These are phyloP conservation scores for Annulohypoxylon moriforme DNA, from an alignment of 495 filamentous ascomycete genomes.

Conservation along the genomic window DNA sequence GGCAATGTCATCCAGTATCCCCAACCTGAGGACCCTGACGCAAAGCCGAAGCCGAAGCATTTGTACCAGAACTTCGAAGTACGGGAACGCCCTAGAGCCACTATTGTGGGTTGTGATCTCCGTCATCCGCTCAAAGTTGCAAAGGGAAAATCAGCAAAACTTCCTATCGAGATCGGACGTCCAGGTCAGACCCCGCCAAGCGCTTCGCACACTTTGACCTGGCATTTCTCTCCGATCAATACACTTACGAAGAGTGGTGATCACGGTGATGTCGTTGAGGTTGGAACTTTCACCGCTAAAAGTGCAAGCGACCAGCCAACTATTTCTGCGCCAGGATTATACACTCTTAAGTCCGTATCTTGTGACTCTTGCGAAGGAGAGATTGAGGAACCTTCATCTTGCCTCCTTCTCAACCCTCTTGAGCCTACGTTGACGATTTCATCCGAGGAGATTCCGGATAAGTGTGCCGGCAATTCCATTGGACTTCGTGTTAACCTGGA, in stretches of 20 bases:
- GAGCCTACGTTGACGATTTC: constrained; percentile 80
- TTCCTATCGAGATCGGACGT: constrained; percentile 79
- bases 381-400: constrained; percentile 90
- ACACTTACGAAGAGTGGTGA: constrained; percentile 72
- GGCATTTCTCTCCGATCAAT: constrained; percentile 75
- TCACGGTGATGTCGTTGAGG: constrained; percentile 64
- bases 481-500: constrained; percentile 89
- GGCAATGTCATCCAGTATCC: constrained; percentile 89
- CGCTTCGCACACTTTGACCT: constrained; percentile 69
- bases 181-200: constrained; percentile 66
- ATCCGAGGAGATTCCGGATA: constrained; percentile 86
- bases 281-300: constrained; percentile 64
- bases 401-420: constrained; percentile 87
- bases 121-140: constrained; percentile 84
- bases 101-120: constrained; percentile 78
- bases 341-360: constrained; percentile 79
- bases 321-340: constrained; percentile 84
- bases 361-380: constrained; percentile 87
- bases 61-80: constrained; percentile 84
- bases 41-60: constrained; percentile 65
- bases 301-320: constrained; percentile 59
- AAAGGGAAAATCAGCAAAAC: constrained; percentile 71
- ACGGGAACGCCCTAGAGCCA: constrained; percentile 82
- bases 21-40: constrained; percentile 71
- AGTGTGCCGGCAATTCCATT: constrained; percentile 92